Conservation (phyloP, 306 rosid species). For the Elaeagnus macrophylla region DNA sequence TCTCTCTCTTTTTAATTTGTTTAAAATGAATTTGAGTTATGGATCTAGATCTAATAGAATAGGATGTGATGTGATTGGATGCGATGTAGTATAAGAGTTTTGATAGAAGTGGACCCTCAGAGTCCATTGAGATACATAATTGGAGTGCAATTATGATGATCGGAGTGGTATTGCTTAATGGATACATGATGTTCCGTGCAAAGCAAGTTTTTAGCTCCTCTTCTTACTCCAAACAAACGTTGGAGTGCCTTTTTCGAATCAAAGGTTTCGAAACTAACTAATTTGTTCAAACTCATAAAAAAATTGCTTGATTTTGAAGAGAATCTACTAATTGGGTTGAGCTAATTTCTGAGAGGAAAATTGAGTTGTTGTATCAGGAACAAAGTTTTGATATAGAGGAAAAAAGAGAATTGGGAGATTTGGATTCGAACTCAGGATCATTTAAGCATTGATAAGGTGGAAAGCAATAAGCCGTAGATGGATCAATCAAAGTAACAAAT, state of each 20-base stretch:
- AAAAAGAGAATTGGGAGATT: constrained; percentile 14
- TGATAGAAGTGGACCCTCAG: constrained; percentile 79
- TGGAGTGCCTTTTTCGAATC: constrained; percentile 63
- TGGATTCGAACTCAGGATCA: constrained; percentile 14
- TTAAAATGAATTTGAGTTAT: not conserved
- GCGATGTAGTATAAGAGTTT: constrained; percentile 39
- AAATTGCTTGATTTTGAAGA: not conserved
- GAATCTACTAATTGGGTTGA: not conserved
- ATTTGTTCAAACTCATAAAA: not conserved
- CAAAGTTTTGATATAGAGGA: constrained; percentile 46
- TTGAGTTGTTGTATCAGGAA: constrained; percentile 26
- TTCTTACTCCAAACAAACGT: constrained; percentile 99
- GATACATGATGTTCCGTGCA: constrained; percentile 97
- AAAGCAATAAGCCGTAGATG: constrained; percentile 10
- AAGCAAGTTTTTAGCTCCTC: constrained; percentile 82
- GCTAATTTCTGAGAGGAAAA: not conserved
- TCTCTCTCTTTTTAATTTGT: not conserved
- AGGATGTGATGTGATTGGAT: constrained; percentile 11
- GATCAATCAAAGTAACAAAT: constrained; percentile 18
- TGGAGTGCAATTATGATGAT: constrained; percentile 92
- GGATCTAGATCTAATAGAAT: constrained; percentile 19
- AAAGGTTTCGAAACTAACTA: not conserved
- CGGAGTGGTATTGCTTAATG: constrained; percentile 91
- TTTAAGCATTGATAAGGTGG: constrained; percentile 9
- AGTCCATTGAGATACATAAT: constrained; percentile 66